These are phyloP conservation scores for Betula pendula DNA, from an alignment of 306 rosid species.

Conservation along the genomic window DNA sequence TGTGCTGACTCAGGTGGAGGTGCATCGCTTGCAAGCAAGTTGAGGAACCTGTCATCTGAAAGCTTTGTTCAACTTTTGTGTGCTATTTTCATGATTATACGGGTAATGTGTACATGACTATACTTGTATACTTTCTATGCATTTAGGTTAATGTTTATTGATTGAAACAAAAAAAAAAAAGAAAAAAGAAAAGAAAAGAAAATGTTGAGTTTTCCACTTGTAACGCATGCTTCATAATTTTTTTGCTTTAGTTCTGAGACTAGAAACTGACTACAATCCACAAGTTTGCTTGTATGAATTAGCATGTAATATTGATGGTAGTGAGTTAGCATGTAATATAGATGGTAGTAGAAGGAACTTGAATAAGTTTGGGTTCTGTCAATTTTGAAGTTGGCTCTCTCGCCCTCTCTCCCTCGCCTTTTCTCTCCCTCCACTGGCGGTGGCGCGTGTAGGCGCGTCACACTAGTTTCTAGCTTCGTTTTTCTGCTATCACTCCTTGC, in stretches of 20 bases:
- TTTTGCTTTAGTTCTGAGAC: background rate
- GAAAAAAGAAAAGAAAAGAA: background rate
- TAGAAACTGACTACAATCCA: background rate
- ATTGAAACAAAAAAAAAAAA: background rate
- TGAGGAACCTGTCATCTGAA: constrained; percentile 88
- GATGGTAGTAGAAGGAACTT: too few relatives aligned
- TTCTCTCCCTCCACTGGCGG: too few relatives aligned
- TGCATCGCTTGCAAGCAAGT: constrained; percentile 98
- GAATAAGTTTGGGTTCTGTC: too few relatives aligned
- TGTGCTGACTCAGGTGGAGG: constrained; percentile 73
- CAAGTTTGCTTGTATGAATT: background rate
- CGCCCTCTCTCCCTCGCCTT: too few relatives aligned
- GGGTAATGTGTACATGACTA: constrained; percentile 77
- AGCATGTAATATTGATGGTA: background rate
- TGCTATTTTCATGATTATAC: constrained; percentile 85
- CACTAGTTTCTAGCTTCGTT: too few relatives aligned
- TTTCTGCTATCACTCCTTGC: too few relatives aligned
- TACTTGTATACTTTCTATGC: constrained; percentile 2
- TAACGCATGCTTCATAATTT: background rate
- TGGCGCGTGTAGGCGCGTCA: too few relatives aligned
- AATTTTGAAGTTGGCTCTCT: too few relatives aligned
- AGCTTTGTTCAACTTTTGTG: constrained; percentile 94
- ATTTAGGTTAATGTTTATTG: background rate
- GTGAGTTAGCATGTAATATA: background rate
- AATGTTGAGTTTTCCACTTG: background rate